A percentile compares a stretch with the other conserved stretches of the same genome.
Evolutionary conservation across 2,329 filamentous ascomycete genomes (phyloP).

Genomic region (Bipolaris zeicola): DNA sequence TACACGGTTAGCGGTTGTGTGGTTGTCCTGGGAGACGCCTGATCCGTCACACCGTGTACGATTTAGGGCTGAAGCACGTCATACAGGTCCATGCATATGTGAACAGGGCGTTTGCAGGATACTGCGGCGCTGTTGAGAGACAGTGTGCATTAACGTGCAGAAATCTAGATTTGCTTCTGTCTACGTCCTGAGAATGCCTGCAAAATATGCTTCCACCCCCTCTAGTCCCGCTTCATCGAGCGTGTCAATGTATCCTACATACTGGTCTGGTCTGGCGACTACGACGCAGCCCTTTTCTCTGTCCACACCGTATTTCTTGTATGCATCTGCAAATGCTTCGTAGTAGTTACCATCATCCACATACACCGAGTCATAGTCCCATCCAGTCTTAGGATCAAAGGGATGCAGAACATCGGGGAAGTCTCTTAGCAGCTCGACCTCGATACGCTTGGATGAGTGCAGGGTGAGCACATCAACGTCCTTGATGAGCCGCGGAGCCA

Average conservation of each 20-base stretch:
- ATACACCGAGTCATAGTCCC: constrained; percentile 53
- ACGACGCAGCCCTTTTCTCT: constrained; percentile 62
- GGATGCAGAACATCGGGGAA: constrained; percentile 54
- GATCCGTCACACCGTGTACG: constrained; percentile 1
- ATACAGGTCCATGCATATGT: constrained; percentile 1
- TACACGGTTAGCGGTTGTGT: neutral
- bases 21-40: constrained; percentile 6
- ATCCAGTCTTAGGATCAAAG: constrained; percentile 47
- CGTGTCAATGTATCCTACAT: constrained; percentile 58
- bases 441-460: constrained; percentile 59
- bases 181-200: constrained; percentile 33
- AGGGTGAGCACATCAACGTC: constrained; percentile 66
- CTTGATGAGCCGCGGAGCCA: constrained; percentile 54
- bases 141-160: neutral
- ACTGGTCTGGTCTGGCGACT: constrained; percentile 69
- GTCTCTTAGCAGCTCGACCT: constrained; percentile 51
- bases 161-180: neutral
- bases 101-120: constrained; percentile 14
- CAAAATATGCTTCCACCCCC: constrained; percentile 42
- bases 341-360: constrained; percentile 55
- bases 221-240: constrained; percentile 39
- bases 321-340: constrained; percentile 53
- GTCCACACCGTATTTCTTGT: constrained; percentile 65
- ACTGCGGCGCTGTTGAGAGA: neutral
- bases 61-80: constrained; percentile 7